A percentile compares a stretch with the other conserved stretches of the same genome.
Evolutionary conservation across 768 basidiomycete species (phyloP).

Genomic region (Daedaleopsis sinensis): DNA sequence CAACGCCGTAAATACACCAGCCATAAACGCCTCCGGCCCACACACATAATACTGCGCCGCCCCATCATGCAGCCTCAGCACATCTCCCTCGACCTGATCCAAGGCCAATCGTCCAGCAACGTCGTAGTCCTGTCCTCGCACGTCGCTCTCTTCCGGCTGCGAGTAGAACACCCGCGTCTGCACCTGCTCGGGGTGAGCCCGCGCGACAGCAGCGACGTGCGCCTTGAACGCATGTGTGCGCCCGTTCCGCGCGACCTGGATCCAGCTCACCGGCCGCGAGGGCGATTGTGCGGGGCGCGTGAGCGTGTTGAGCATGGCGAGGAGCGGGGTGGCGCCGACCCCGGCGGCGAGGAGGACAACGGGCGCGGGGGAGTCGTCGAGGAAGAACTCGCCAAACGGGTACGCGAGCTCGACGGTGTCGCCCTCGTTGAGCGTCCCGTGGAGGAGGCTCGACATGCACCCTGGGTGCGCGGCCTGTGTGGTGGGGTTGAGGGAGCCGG

Average conservation of each 20-base stretch:
- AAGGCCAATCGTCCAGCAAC: slow-evolving; percentile 20
- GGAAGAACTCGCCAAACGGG: slow-evolving; percentile 32
- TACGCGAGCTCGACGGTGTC: slow-evolving; percentile 23
- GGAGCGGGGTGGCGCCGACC: slow-evolving; percentile 29
- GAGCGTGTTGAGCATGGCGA: slow-evolving; percentile 29
- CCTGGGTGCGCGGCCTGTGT: slow-evolving; percentile 23
- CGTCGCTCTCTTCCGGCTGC: slow-evolving; percentile 11
- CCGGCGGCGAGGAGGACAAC: slow-evolving; percentile 30
- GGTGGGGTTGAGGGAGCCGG: slow-evolving; percentile 17
- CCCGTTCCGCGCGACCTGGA: slow-evolving; percentile 25
- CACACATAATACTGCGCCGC: slow-evolving; percentile 27
- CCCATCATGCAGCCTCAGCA: slow-evolving; percentile 16
- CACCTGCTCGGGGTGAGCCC: slow-evolving; percentile 16
- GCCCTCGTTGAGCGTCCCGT: slow-evolving; percentile 25
- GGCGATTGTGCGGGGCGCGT: not conserved
- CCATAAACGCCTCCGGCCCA: slow-evolving; percentile 28
- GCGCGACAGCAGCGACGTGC: slow-evolving; percentile 16
- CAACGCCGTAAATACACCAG: slow-evolving; percentile 13
- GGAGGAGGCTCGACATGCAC: slow-evolving; percentile 30
- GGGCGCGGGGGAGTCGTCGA: slow-evolving; percentile 24
- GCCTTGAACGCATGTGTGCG: slow-evolving; percentile 20
- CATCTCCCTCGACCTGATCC: slow-evolving; percentile 8
- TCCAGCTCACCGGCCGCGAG: slow-evolving; percentile 22
- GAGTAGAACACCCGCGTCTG: slow-evolving; percentile 18
- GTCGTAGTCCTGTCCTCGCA: slow-evolving; percentile 20